These are phyloP conservation scores for Penicillium thymicola DNA, from an alignment of 2,329 filamentous ascomycete species.

Conservation along the genomic window DNA sequence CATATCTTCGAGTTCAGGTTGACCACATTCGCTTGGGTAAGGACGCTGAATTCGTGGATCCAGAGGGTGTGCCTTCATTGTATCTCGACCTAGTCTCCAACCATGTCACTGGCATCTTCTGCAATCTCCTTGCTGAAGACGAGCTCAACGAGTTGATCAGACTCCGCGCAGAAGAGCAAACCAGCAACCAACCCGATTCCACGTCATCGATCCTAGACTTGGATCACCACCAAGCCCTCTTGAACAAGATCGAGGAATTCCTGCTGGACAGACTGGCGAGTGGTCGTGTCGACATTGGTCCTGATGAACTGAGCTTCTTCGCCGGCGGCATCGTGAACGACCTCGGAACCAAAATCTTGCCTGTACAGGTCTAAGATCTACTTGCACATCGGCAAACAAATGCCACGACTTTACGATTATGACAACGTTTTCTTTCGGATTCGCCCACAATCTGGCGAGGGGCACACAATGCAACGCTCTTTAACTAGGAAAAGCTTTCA, in stretches of 20 bases:
- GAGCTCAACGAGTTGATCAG: conserved; percentile 35
- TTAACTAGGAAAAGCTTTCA: conserved; percentile 11
- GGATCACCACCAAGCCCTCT: conserved; percentile 21
- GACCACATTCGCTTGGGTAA: conserved; percentile 34
- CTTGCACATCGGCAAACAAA: not conserved
- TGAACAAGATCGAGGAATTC: conserved; percentile 35
- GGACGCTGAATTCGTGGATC: conserved; percentile 33
- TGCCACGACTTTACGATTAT: conserved; percentile 24
- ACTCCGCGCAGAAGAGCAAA: conserved; percentile 24
- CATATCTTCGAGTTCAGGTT: conserved; percentile 32
- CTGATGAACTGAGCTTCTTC: conserved; percentile 41
- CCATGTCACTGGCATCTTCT: conserved; percentile 42
- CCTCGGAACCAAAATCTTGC: conserved; percentile 23
- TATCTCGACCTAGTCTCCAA: conserved; percentile 38
- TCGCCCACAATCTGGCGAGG: conserved; percentile 7
- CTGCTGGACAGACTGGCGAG: conserved; percentile 34
- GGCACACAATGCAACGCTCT: conserved; percentile 7
- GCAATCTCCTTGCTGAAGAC: conserved; percentile 37
- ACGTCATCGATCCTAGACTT: conserved; percentile 3
- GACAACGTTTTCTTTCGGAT: conserved; percentile 11
- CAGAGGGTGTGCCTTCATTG: conserved; percentile 28
- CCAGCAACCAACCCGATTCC: conserved; percentile 9
- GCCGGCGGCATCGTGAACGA: conserved; percentile 38
- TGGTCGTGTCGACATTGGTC: conserved; percentile 30
- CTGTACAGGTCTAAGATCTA: conserved; percentile 2